phyloP scores from a whole-genome alignment of 2,329 filamentous ascomycete species.

The Penicillium crustosum region DNA sequence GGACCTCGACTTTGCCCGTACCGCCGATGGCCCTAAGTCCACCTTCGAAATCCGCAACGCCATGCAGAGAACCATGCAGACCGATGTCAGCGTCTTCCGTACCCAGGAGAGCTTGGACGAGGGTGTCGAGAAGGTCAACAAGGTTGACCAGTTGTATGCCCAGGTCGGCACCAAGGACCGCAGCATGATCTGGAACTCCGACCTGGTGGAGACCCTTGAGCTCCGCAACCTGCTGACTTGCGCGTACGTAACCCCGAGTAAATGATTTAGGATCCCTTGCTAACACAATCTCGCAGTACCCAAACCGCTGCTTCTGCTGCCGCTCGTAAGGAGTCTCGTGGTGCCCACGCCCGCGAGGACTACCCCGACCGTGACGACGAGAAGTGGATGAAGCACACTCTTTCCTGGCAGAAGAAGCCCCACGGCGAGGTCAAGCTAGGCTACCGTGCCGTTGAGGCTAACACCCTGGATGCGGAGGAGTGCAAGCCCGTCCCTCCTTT shows the following conservation, averaged over 20 bases:
- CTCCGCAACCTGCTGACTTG: conserved; percentile 93
- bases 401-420: conserved; percentile 91
- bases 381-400: conserved; percentile 99
- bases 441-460: conserved; percentile 79
- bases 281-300: conserved; percentile 51
- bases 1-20: conserved; percentile 82
- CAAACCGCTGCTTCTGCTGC: conserved; percentile 91
- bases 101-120: conserved; percentile 91
- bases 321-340: conserved; percentile 94
- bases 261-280: neutral
- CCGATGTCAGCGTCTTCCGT: conserved; percentile 93
- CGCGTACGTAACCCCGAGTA: conserved; percentile 65
- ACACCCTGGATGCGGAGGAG: conserved; percentile 90
- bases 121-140: conserved; percentile 82
- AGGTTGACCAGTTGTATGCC: conserved; percentile 76
- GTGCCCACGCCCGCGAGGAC: conserved; percentile 95
- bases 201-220: conserved; percentile 94
- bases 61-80: conserved; percentile 99
- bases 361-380: conserved; percentile 91
- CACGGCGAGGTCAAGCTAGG: conserved; percentile 82
- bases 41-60: conserved; percentile 83
- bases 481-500: conserved; percentile 96
- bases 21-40: conserved; percentile 76
- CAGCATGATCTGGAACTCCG: conserved; percentile 99
- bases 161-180: conserved; percentile 95